These are phyloP conservation scores for Penicillium griseofulvum DNA, from an alignment of 2,329 filamentous ascomycete species.

Conservation along the genomic window DNA sequence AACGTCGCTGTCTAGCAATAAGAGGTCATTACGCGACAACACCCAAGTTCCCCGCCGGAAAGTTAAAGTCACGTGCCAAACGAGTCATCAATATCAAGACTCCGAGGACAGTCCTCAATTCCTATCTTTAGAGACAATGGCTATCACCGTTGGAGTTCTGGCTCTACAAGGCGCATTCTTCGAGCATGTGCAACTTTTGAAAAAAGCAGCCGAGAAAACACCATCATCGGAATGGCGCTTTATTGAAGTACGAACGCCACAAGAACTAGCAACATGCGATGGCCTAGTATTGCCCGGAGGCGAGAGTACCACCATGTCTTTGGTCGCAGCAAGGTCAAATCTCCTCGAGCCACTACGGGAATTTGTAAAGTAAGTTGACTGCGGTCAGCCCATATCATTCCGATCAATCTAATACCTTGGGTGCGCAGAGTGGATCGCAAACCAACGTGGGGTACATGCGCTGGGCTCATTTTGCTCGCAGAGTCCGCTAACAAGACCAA, in stretches of 20 bases:
- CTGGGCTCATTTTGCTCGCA: slow-evolving; percentile 85
- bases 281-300: slow-evolving; percentile 88
- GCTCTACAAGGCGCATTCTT: slow-evolving; percentile 90
- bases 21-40: slow-evolving; percentile 6
- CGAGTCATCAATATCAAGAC: slow-evolving; percentile 14
- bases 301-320: slow-evolving; percentile 89
- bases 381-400: background rate
- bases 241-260: slow-evolving; percentile 73
- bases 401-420: slow-evolving; percentile 18
- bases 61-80: slow-evolving; percentile 15
- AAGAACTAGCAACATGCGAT: slow-evolving; percentile 70
- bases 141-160: slow-evolving; percentile 59
- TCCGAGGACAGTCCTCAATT: background rate
- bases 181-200: slow-evolving; percentile 78
- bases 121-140: slow-evolving; percentile 23
- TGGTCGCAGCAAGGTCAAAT: slow-evolving; percentile 78
- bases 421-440: slow-evolving; percentile 64
- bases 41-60: slow-evolving; percentile 16
- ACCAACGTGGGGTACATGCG: slow-evolving; percentile 94
- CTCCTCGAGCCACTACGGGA: slow-evolving; percentile 79
- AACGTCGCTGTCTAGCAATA: background rate
- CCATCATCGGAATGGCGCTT: slow-evolving; percentile 54
- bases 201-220: slow-evolving; percentile 56
- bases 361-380: slow-evolving; percentile 76
- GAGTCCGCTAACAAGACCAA: slow-evolving; percentile 87